Conservation (phyloP, 1,284 basidiomycete species). For the Athelia psychrophila region DNA sequence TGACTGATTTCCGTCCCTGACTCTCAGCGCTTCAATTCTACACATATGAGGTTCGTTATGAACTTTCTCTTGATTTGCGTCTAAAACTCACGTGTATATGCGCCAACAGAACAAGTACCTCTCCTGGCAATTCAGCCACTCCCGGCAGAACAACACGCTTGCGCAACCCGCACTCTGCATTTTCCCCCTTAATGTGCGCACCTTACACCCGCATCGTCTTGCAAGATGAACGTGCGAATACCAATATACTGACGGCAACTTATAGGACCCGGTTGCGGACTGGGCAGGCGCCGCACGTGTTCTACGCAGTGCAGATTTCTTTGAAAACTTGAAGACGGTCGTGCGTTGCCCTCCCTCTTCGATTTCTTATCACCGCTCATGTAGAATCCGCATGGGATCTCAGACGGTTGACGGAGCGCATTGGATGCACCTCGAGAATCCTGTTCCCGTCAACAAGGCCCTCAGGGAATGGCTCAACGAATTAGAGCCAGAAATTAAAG, state of each 20-base stretch:
- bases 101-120: conserved; percentile 48
- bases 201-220: not conserved
- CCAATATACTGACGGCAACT: not conserved
- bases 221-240: too few relatives aligned
- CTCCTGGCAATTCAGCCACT: conserved; percentile 47
- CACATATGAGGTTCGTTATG: conserved; percentile 37
- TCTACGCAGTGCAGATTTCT: conserved; percentile 39
- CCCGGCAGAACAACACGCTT: conserved; percentile 58
- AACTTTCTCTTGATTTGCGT: not conserved
- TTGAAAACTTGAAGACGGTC: conserved; percentile 50
- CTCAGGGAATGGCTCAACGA: not conserved
- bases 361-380: not conserved
- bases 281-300: conserved; percentile 44
- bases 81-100: not conserved
- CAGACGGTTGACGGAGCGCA: conserved; percentile 50
- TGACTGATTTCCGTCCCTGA: not conserved
- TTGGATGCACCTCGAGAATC: conserved; percentile 61
- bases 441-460: conserved; percentile 41
- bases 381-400: conserved; percentile 1
- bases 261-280: conserved; percentile 63
- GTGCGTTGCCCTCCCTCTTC: conserved; percentile 26
- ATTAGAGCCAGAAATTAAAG: not conserved
- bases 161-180: conserved; percentile 55
- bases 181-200: conserved; percentile 46
- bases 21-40: conserved; percentile 54